Conservation (phyloP, 1,284 basidiomycete species). For the Cryptococcus neoformans region DNA sequence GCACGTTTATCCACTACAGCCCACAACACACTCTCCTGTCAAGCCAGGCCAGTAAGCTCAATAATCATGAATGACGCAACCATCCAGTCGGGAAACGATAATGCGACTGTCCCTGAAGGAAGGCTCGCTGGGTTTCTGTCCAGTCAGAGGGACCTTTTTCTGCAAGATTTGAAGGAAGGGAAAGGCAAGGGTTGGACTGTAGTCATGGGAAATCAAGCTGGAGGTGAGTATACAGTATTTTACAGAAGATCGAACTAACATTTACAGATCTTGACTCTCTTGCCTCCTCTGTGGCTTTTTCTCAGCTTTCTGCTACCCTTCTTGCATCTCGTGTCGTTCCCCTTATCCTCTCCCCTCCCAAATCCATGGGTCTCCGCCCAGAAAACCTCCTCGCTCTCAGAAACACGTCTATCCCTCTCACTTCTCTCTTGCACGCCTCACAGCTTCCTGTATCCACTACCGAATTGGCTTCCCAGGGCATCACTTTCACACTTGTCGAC, state of each 20-base stretch:
- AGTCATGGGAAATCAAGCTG: slow-evolving; percentile 88
- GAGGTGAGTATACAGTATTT: slow-evolving; percentile 57
- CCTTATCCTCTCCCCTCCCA: slow-evolving; percentile 65
- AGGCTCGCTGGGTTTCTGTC: slow-evolving; percentile 48
- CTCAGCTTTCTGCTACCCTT: slow-evolving; percentile 63
- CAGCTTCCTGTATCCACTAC: slow-evolving; percentile 37
- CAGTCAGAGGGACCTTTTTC: slow-evolving; percentile 53
- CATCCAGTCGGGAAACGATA: not conserved
- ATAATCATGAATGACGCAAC: slow-evolving; percentile 1
- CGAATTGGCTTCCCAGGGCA: slow-evolving; percentile 54
- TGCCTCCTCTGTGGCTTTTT: slow-evolving; percentile 75
- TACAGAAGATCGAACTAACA: not conserved
- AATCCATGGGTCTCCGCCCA: slow-evolving; percentile 72
- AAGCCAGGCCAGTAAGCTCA: not conserved
- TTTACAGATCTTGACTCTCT: slow-evolving; percentile 77
- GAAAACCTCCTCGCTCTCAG: slow-evolving; percentile 79
- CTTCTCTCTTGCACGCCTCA: slow-evolving; percentile 49
- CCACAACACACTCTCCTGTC: slow-evolving; percentile 24
- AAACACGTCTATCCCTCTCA: slow-evolving; percentile 62
- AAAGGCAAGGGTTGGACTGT: slow-evolving; percentile 66
- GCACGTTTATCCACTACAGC: slow-evolving; percentile 23
- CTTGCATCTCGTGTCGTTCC: slow-evolving; percentile 61
- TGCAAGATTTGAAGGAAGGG: slow-evolving; percentile 52
- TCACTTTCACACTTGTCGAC: slow-evolving; percentile 78
- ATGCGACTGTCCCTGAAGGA: not conserved